A percentile compares a stretch with the other conserved stretches of the same genome.
These are phyloP conservation scores for Saussurea involucrata DNA, from an alignment of 129 eudicot genomes.

Conservation along the genomic window DNA sequence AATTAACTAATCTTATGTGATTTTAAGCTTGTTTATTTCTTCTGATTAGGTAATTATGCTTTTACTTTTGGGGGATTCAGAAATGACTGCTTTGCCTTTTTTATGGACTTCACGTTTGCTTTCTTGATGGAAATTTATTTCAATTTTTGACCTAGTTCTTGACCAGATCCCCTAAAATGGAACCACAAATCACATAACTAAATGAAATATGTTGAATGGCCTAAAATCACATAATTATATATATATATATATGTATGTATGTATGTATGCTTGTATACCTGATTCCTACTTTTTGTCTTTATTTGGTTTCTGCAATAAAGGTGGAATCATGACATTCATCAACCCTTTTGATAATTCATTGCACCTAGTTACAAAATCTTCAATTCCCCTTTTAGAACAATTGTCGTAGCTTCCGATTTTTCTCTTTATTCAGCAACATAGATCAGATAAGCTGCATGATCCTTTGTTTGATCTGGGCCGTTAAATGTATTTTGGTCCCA, in stretches of 20 bases:
- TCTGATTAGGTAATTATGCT: neutral
- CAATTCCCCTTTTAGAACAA: neutral
- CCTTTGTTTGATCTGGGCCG: slow-evolving; percentile 5
- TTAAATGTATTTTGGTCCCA: slow-evolving; percentile 8
- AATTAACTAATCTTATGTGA: neutral
- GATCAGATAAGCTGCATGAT: neutral
- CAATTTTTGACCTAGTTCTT: neutral
- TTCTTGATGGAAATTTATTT: neutral
- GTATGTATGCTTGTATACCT: neutral
- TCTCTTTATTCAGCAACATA: neutral
- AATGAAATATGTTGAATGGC: neutral
- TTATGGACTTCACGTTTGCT: neutral
- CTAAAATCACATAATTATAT: no score
- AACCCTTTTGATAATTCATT: neutral
- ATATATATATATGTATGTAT: no score
- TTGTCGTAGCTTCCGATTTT: neutral
- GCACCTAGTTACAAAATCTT: neutral
- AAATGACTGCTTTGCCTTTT: slow-evolving; percentile 16
- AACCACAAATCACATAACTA: neutral
- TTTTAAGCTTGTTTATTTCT: neutral
- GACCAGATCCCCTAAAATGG: neutral
- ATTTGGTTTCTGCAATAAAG: neutral
- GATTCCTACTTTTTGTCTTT: neutral
- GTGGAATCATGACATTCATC: neutral
- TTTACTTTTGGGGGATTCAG: neutral